Evolutionary conservation across 257 asterid species (phyloP).

Genomic region (Ilex aquifolium): DNA sequence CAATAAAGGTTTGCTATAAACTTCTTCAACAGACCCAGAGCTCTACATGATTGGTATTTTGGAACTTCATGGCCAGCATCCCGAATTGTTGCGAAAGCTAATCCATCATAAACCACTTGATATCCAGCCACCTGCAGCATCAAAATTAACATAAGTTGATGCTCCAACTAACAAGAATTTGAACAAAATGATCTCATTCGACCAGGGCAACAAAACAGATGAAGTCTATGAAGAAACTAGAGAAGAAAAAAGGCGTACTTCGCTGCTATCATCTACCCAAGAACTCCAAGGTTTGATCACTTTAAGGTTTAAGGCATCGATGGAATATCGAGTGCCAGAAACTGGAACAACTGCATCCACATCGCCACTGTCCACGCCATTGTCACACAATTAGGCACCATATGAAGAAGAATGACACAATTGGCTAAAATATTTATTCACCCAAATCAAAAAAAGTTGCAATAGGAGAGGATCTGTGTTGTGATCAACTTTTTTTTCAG

Average conservation of each 20-base stretch:
- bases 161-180: too few species aligned
- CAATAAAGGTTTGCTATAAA: conserved; percentile 9
- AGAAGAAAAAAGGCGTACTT: conserved; percentile 9
- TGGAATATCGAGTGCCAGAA: conserved; percentile 30
- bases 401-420: background rate
- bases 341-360: conserved; percentile 39
- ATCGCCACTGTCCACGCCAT: conserved; percentile 28
- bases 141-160: background rate
- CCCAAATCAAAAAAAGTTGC: background rate
- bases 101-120: conserved; percentile 25
- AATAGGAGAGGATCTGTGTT: background rate
- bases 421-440: background rate
- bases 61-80: conserved; percentile 41
- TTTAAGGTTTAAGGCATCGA: conserved; percentile 31
- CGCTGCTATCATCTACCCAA: conserved; percentile 24
- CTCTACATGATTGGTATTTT: conserved; percentile 32
- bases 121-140: conserved; percentile 33
- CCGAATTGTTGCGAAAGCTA: conserved; percentile 32
- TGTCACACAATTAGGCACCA: background rate
- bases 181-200: too few species aligned
- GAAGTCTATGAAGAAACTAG: background rate
- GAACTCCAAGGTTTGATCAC: conserved; percentile 33
- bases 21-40: conserved; percentile 20
- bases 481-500: background rate
- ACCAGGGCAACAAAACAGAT: too few species aligned